Base-by-base conservation (phyloP, 768 basidiomycete species). In the Phanerodontia chrysosporium region DNA sequence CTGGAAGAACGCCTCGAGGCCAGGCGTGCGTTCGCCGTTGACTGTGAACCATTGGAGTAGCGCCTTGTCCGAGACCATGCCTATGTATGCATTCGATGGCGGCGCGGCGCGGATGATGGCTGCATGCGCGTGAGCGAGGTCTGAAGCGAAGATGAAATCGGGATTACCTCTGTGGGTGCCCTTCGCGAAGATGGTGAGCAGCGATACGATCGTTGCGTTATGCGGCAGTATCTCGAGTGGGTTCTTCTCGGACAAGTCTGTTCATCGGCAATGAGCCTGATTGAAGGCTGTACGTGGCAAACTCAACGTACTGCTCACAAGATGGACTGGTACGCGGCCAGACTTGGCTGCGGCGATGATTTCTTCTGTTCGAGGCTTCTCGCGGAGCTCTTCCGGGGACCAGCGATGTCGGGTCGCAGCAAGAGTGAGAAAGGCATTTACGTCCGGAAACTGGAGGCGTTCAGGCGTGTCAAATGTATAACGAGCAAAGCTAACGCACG, bases 231-330 rank as follows among this genome's bases (percentile, higher is more conserved):
- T 76, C 55, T 88, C 80, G 29, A 92, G 76, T 9, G 88, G 86
- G 61, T 93, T 92, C 77, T 93, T 93, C 71, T 91, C 87, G 13
- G 91, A 92, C 32, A 92, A 76, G 71, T 93, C 91, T 93, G 49
- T 29, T 13, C 9, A 28, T 32, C 14, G n/a, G 42, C 49, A 10
- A 13, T 30, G 44, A 39, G 35, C 30, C 2, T 16, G 18, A 18
- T 8, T 18, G 39, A 42, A 42, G 39, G 39, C 39, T 42, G 27
- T 30, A 28, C n/a, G 7, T 24, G 5, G 14, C 30, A 12, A 13
- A 24, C 24, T 14, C 10, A 22, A 73, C 87, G 65, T 66, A 92
- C 91, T 87, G 78, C 88, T 87, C 54, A 92, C 87, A 52, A 92
- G 83, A 44, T 80, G 77, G 24, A 90, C 87, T 12, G 90, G 83